Evolutionary conservation across 2,329 filamentous ascomycete species (phyloP), one percentile per base, ranked within the genome.

Genomic region (Aureobasidium namibiae): DNA sequence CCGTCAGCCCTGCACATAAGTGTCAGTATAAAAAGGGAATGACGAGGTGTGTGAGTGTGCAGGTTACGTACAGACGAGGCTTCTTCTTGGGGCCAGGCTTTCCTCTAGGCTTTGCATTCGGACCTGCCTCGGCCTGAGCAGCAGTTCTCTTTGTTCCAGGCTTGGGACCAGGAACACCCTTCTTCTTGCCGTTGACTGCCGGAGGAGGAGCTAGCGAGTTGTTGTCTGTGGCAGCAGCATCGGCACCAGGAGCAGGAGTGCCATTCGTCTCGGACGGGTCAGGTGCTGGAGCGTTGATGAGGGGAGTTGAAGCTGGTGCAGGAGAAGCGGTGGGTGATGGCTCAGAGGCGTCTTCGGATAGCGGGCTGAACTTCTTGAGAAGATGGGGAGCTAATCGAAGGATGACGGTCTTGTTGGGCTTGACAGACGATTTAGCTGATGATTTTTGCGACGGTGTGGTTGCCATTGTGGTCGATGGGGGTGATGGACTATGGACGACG

Each of bases 31-130:
- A 11, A 52, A 21, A 44, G 14, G 50, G 18, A 34, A 18, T 21
- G 48, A n/a, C 11, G n/a, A n/a, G 26, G 10, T 54, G 41, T 46
- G 24, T 21, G 6, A 18, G 10, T 16, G 50, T 34, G 34, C 18
- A 18, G 16, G 18, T 41, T 13, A 87, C 91, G 77, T 87, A 96
- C 92, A 96, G 76, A 80, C 88, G 86, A 65, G 89, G 86, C 78
- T 95, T 96, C 84, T 96, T 96, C 83, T 96, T 97, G 0, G 92
- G 92, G 7, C 92, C 92, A 7, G 94, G 92, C 77, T 95, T 95
- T 70, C 88, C 88, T 70, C 89, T 80, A 58, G 86, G 79, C 73
- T 89, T 91, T 36, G 52, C 52, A 56, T 56, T 56, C n/a, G 86
- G 78, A 26, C 77, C 69, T 34, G 78, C 79, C 63, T 92, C 89